Conservation (phyloP, 2,329 filamentous ascomycete species). For the Pestalotiopsis sp. region DNA sequence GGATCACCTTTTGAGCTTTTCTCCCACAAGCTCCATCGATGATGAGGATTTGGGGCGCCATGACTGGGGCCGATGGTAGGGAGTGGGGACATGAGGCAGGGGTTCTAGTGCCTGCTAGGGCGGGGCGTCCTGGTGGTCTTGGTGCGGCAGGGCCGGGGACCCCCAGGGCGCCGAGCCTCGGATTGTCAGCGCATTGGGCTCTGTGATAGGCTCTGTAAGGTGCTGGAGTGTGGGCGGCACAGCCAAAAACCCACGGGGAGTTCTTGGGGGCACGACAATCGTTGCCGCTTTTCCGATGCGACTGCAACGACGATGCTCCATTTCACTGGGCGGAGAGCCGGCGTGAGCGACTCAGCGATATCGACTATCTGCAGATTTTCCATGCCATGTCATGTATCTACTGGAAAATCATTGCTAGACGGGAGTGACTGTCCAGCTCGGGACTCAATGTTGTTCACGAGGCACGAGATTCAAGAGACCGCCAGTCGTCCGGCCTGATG, state of each 20-base stretch:
- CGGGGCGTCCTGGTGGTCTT: background rate
- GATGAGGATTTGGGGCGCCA: conserved; percentile 7
- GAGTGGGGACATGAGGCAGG: background rate
- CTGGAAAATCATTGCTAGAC: background rate
- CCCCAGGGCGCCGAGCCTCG: conserved; percentile 8
- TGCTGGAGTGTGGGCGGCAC: background rate
- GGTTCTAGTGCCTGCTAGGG: background rate
- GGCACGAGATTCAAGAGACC: background rate
- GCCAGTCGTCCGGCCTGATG: background rate
- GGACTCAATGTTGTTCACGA: background rate
- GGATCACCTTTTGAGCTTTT: conserved; percentile 8
- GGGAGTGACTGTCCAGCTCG: background rate
- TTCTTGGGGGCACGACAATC: conserved; percentile 4
- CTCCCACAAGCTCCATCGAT: conserved; percentile 1
- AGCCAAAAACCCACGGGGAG: background rate
- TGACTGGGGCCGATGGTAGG: conserved; percentile 8
- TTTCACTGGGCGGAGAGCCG: background rate
- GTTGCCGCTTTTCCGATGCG: conserved; percentile 14
- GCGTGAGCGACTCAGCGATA: background rate
- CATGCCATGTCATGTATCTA: background rate
- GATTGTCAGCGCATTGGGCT: background rate
- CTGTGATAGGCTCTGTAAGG: conserved; percentile 1
- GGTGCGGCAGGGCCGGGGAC: conserved; percentile 2
- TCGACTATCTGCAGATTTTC: background rate
- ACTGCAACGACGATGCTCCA: background rate